These are phyloP conservation scores for Lachancea cidri DNA, from an alignment of 805 yeast species.

Conservation along the genomic window DNA sequence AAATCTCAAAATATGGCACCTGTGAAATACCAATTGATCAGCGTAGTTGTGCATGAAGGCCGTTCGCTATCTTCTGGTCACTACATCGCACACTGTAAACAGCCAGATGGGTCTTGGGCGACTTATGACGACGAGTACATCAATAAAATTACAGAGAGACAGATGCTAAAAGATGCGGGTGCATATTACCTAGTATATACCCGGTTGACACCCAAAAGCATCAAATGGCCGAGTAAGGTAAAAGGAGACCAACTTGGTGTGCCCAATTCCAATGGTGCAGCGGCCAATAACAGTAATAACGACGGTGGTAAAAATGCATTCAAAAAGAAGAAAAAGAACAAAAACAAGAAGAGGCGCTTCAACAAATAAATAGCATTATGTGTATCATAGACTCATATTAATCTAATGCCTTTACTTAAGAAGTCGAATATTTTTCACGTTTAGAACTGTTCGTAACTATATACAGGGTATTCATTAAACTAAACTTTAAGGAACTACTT, in stretches of 20 bases:
- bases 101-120: conserved; percentile 90
- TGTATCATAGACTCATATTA: conserved; percentile 2
- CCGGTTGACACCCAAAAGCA: conserved; percentile 56
- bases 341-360: conserved; percentile 27
- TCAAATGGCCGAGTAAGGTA: conserved; percentile 11
- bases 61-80: conserved; percentile 90
- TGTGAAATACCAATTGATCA: conserved; percentile 61
- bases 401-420: not conserved
- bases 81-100: conserved; percentile 84
- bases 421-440: not conserved
- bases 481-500: conserved; percentile 54
- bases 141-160: conserved; percentile 63
- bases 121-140: conserved; percentile 92
- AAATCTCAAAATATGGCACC: conserved; percentile 34
- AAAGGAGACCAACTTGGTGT: not conserved
- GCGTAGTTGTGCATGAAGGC: conserved; percentile 93
- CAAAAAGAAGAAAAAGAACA: conserved; percentile 23
- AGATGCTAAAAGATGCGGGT: conserved; percentile 74
- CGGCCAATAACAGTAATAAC: not conserved
- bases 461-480: conserved; percentile 1
- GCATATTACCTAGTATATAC: conserved; percentile 90
- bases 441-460: conserved; percentile 1
- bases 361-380: conserved; percentile 15
- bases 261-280: not conserved
- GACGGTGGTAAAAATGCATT: conserved; percentile 6